Conservation (phyloP, 2,329 filamentous ascomycete genomes). For the Rhynchosporium secalis region DNA sequence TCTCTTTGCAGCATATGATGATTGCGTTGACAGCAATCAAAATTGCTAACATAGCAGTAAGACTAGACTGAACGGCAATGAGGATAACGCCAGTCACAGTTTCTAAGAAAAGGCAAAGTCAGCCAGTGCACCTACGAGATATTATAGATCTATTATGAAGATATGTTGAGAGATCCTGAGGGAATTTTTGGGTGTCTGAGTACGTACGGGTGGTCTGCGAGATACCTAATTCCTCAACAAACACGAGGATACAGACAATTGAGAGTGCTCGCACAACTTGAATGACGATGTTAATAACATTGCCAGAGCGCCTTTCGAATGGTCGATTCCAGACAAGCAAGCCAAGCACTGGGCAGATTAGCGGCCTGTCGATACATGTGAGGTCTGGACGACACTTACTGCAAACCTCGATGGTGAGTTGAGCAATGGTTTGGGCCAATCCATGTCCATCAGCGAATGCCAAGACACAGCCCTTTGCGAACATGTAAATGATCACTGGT, state of each 20-base stretch:
- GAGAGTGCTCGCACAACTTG: slow-evolving; percentile 87
- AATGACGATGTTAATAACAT: slow-evolving; percentile 91
- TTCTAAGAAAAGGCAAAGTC: slow-evolving; percentile 43
- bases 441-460: slow-evolving; percentile 85
- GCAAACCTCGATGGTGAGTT: slow-evolving; percentile 76
- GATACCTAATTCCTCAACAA: slow-evolving; percentile 90
- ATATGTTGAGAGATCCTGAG: no score
- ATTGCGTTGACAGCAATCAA: slow-evolving; percentile 88
- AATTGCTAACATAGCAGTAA: slow-evolving; percentile 82
- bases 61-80: slow-evolving; percentile 82
- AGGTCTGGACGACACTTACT: slow-evolving; percentile 31
- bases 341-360: slow-evolving; percentile 57
- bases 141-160: no score
- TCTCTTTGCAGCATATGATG: slow-evolving; percentile 78
- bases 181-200: no score
- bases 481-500: slow-evolving; percentile 85
- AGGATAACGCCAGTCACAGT: slow-evolving; percentile 91
- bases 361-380: background rate
- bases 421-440: slow-evolving; percentile 74
- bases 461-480: slow-evolving; percentile 82
- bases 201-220: slow-evolving; percentile 70
- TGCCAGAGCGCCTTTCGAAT: slow-evolving; percentile 82
- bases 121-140: no score
- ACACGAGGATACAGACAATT: slow-evolving; percentile 84
- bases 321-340: slow-evolving; percentile 83